Evolutionary conservation across 805 yeast species (phyloP).

Genomic region (Clavispora fructus): DNA sequence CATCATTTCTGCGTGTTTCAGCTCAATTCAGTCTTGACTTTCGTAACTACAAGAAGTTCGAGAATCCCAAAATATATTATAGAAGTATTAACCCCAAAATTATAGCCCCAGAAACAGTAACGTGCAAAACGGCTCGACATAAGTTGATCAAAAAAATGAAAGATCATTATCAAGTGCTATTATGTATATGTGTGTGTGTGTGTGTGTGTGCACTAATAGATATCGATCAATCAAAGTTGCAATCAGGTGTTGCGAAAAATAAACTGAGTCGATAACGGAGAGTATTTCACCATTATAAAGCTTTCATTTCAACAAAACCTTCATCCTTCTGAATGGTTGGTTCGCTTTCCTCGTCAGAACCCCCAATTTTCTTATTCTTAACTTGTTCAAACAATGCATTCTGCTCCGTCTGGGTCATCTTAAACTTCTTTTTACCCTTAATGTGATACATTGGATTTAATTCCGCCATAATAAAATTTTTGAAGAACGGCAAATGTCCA

Average conservation of each 20-base stretch:
- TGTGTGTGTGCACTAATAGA: not conserved
- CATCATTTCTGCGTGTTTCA: no score
- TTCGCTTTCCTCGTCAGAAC: not conserved
- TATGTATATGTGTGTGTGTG: not conserved
- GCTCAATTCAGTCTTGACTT: no score
- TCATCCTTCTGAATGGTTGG: not conserved
- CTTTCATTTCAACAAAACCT: not conserved
- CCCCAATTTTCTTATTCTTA: slow-evolving; percentile 11
- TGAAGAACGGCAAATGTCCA: slow-evolving; percentile 73
- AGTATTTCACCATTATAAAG: no score
- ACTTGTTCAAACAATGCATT: slow-evolving; percentile 44
- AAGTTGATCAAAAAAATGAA: not conserved
- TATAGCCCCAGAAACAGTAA: not conserved
- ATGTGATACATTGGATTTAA: slow-evolving; percentile 74
- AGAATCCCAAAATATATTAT: not conserved
- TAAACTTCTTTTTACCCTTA: slow-evolving; percentile 61
- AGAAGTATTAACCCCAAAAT: not conserved
- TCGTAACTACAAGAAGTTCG: no score
- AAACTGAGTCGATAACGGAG: no score
- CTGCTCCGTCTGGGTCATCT: slow-evolving; percentile 47
- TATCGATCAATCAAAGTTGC: not conserved
- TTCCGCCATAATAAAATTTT: slow-evolving; percentile 35
- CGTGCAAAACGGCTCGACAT: not conserved
- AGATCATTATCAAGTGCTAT: not conserved
- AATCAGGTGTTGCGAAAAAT: not conserved